phyloP scores from a whole-genome alignment of 768 basidiomycete species.

The Rickenella mellea region DNA sequence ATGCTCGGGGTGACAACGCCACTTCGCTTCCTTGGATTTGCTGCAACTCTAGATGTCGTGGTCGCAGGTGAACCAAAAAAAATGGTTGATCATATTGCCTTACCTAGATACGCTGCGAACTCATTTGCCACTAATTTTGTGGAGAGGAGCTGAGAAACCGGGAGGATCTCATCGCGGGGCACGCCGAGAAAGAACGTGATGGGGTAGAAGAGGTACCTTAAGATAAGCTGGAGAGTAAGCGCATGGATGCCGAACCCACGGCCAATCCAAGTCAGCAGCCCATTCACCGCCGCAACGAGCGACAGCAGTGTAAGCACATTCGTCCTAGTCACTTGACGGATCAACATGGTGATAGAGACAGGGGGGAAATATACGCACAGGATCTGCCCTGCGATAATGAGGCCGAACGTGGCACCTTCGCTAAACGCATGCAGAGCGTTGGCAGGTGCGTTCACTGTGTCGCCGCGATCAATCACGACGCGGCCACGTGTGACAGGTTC shows the following conservation, averaged over 20 bases:
- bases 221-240: constrained; percentile 74
- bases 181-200: constrained; percentile 76
- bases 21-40: constrained; percentile 31
- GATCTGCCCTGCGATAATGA: constrained; percentile 82
- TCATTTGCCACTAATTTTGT: constrained; percentile 86
- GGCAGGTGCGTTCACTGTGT: constrained; percentile 45
- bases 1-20: constrained; percentile 64
- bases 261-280: constrained; percentile 83
- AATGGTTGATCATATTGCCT: constrained; percentile 2
- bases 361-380: constrained; percentile 42
- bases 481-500: constrained; percentile 80
- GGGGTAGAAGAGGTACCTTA: constrained; percentile 86
- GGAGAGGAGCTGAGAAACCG: constrained; percentile 74
- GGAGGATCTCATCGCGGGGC: constrained; percentile 71
- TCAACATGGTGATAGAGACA: constrained; percentile 5
- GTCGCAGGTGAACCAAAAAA: neutral
- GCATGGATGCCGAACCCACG: constrained; percentile 74
- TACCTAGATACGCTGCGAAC: constrained; percentile 62
- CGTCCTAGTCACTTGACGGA: constrained; percentile 36
- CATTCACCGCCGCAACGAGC: constrained; percentile 75
- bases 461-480: constrained; percentile 75
- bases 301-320: constrained; percentile 82
- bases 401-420: constrained; percentile 74
- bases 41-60: constrained; percentile 37
- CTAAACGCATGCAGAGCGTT: constrained; percentile 89